Percentiles rank a stretch among this genome's conserved stretches.
phyloP scores from a whole-genome alignment of 805 yeast species.

The Saccharomycopsis vini region DNA sequence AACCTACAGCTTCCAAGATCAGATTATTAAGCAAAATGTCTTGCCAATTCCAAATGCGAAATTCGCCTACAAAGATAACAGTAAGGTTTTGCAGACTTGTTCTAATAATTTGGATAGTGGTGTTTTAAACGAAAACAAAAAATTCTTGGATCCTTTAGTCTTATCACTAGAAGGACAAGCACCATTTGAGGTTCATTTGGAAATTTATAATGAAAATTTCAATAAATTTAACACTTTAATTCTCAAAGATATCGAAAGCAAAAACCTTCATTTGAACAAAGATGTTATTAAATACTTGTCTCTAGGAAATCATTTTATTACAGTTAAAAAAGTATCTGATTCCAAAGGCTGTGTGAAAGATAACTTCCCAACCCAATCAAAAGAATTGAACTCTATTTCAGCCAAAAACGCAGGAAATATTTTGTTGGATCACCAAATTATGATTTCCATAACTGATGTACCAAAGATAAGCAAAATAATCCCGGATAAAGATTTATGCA shows the following conservation, averaged over 20 bases:
- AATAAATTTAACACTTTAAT: constrained; percentile 42
- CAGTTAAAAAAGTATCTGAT: constrained; percentile 53
- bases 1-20: constrained; percentile 25
- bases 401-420: constrained; percentile 5
- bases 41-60: constrained; percentile 51
- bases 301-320: constrained; percentile 63
- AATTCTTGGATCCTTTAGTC: constrained; percentile 41
- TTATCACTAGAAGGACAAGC: constrained; percentile 47
- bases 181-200: constrained; percentile 54
- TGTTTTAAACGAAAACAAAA: constrained; percentile 21
- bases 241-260: constrained; percentile 34
- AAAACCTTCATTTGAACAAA: constrained; percentile 28
- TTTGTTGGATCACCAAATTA: constrained; percentile 29
- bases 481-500: constrained; percentile 56
- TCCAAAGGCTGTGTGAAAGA: constrained; percentile 57
- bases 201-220: constrained; percentile 50
- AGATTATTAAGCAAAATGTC: constrained; percentile 44
- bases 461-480: constrained; percentile 52
- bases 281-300: constrained; percentile 43
- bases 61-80: constrained; percentile 33
- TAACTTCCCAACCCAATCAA: constrained; percentile 29
- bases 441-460: constrained; percentile 62
- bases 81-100: constrained; percentile 44
- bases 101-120: constrained; percentile 21
- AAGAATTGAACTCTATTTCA: constrained; percentile 16